Conservation (phyloP, 192 early-diverging fungal species). For the Piromyces sp. region DNA sequence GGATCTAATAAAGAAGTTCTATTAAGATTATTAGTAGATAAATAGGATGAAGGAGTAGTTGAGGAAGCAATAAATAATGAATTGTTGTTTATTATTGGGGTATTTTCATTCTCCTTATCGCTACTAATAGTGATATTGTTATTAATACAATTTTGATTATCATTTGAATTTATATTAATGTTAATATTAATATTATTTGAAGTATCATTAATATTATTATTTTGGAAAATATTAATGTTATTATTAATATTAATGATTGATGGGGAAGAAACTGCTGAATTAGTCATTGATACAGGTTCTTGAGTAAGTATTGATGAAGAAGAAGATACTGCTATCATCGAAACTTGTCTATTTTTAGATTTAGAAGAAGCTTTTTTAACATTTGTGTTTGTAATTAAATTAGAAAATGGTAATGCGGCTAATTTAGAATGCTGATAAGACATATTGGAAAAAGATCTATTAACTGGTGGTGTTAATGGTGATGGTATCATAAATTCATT, state of each 20-base stretch:
- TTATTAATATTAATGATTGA: neutral
- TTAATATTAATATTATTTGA: neutral
- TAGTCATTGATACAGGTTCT: neutral
- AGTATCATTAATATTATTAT: neutral
- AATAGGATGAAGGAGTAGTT: neutral
- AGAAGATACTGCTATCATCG: neutral
- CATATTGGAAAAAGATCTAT: neutral
- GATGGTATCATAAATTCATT: neutral
- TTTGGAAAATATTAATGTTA: neutral
- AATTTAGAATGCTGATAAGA: neutral
- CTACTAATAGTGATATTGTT: neutral
- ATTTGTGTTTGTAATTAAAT: neutral
- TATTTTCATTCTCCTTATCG: neutral
- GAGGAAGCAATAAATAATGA: neutral
- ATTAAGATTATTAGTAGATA: neutral
- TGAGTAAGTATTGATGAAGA: neutral
- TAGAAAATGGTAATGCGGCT: neutral
- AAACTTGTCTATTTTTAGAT: neutral
- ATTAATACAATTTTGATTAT: neutral
- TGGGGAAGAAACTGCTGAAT: neutral
- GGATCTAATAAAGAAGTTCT: neutral
- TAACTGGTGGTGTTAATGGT: neutral
- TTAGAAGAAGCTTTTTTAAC: neutral
- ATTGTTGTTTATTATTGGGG: neutral
- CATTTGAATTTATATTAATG: neutral